Conservation (phyloP, 768 basidiomycete genomes). For the Lactifluus volemus region DNA sequence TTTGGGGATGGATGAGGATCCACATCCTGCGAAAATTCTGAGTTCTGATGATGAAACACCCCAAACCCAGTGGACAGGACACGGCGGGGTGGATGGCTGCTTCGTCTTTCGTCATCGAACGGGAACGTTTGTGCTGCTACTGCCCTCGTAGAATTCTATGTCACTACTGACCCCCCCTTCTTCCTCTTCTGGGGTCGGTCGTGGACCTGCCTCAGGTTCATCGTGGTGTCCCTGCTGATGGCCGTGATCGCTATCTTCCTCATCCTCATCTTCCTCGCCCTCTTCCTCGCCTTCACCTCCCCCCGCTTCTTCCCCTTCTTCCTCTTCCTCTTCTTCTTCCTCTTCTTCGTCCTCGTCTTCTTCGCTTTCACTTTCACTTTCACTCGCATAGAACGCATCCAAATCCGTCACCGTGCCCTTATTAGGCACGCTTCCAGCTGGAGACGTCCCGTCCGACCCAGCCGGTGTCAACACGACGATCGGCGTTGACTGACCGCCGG, state of each 20-base stretch:
- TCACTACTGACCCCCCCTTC: not conserved
- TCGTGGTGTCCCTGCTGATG: constrained; percentile 26
- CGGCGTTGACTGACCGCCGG: constrained; percentile 33
- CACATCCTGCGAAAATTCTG: not conserved
- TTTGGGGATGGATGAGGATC: not conserved
- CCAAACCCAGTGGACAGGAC: not conserved
- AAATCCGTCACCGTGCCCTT: constrained; percentile 49
- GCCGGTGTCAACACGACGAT: constrained; percentile 45
- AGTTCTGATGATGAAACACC: not conserved
- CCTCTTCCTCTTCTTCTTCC: constrained; percentile 22
- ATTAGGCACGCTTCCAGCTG: constrained; percentile 27
- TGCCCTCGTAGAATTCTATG: not conserved
- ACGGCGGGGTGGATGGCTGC: not conserved
- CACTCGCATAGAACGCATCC: constrained; percentile 58
- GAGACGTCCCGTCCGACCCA: constrained; percentile 28
- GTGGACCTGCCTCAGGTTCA: not conserved
- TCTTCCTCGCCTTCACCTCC: constrained; percentile 21
- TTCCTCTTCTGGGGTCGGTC: not conserved
- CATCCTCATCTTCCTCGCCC: constrained; percentile 19
- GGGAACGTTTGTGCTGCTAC: not conserved
- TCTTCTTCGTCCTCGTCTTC: constrained; percentile 21
- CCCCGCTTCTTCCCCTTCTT: not conserved
- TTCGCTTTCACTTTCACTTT: constrained; percentile 28
- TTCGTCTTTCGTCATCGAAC: not conserved
- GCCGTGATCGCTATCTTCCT: constrained; percentile 24